Conservation (phyloP, 495 filamentous ascomycete genomes). For the Tetracladium setigerum region DNA sequence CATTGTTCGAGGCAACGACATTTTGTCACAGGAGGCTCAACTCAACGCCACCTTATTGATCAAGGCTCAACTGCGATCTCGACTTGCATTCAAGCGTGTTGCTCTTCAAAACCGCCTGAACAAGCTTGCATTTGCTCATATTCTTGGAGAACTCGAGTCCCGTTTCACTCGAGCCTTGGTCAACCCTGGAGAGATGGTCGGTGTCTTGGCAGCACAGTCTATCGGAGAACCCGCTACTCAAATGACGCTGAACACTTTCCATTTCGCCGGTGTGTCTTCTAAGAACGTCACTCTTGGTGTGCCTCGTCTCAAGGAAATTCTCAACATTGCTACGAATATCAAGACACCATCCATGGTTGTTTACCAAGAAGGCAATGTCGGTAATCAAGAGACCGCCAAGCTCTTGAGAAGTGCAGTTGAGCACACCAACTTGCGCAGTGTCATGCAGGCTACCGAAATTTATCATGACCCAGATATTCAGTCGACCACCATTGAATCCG, state of each 20-base stretch:
- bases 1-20: constrained; percentile 78
- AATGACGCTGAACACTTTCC: constrained; percentile 99
- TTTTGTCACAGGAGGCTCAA: constrained; percentile 78
- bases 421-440: constrained; percentile 88
- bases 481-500: constrained; percentile 74
- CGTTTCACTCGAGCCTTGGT: constrained; percentile 76
- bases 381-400: constrained; percentile 75
- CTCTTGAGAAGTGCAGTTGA: constrained; percentile 79
- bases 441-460: constrained; percentile 87
- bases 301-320: constrained; percentile 97
- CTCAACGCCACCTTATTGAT: constrained; percentile 79
- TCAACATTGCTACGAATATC: constrained; percentile 95
- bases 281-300: constrained; percentile 99
- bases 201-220: constrained; percentile 93
- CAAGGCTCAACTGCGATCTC: constrained; percentile 84
- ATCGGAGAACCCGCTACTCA: constrained; percentile 98
- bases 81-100: constrained; percentile 84
- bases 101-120: constrained; percentile 77
- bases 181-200: constrained; percentile 95
- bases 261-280: constrained; percentile 98
- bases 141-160: constrained; percentile 84
- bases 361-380: constrained; percentile 57
- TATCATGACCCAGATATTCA: constrained; percentile 95
- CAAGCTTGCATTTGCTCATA: constrained; percentile 87
- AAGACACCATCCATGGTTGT: constrained; percentile 98